phyloP scores from a whole-genome alignment of 2,329 filamentous ascomycete species.

The Alternaria burnsii region DNA sequence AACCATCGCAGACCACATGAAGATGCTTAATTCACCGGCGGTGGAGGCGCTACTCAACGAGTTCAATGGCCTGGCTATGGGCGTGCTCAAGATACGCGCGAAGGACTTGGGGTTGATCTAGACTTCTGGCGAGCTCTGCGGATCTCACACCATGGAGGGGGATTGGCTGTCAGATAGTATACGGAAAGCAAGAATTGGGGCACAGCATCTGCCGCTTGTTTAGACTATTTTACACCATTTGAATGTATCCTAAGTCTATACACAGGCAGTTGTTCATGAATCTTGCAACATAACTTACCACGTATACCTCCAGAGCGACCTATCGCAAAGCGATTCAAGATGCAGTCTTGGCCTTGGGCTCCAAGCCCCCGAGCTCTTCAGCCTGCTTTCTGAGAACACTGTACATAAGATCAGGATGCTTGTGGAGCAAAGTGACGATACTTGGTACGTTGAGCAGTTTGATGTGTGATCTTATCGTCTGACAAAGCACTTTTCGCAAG shows the following conservation, averaged over 20 bases:
- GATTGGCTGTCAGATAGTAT: too few relatives aligned
- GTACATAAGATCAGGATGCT: not conserved
- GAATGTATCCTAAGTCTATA: too few relatives aligned
- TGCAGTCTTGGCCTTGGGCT: not conserved
- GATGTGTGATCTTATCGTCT: not conserved
- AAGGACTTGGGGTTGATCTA: not conserved
- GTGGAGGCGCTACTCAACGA: conserved; percentile 14
- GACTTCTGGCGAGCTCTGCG: not conserved
- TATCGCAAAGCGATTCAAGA: not conserved
- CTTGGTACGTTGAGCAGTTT: not conserved
- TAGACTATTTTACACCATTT: too few relatives aligned
- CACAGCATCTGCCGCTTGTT: too few relatives aligned
- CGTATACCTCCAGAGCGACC: too few relatives aligned
- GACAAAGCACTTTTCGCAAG: not conserved
- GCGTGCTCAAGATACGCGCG: conserved; percentile 6
- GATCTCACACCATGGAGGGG: too few relatives aligned
- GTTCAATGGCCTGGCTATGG: conserved; percentile 13
- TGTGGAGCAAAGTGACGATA: not conserved
- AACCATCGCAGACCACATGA: conserved; percentile 32
- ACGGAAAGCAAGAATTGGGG: too few relatives aligned
- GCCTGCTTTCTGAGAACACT: not conserved
- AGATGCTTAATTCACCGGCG: conserved; percentile 14
- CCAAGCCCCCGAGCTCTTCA: not conserved
- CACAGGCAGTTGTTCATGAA: too few relatives aligned
- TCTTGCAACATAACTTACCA: too few relatives aligned